Percentiles rank a stretch among this genome's conserved stretches.
These are phyloP conservation scores for Verticillium alfalfae DNA, from an alignment of 2,329 filamentous ascomycete genomes.

Conservation along the genomic window DNA sequence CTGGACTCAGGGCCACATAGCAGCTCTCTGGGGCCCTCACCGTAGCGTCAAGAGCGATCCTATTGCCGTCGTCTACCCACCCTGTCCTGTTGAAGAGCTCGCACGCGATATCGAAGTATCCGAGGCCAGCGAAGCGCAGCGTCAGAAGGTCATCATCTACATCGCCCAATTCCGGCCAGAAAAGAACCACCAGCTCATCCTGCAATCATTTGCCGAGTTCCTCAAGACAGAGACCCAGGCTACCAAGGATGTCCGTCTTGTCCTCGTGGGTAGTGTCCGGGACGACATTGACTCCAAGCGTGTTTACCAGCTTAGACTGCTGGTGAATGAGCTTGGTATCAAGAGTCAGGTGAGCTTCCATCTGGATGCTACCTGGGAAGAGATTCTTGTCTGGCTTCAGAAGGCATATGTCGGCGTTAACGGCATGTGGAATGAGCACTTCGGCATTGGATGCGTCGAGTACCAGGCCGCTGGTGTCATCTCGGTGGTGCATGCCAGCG, in stretches of 20 bases:
- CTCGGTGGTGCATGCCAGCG: constrained; percentile 86
- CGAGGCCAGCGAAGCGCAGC: constrained; percentile 58
- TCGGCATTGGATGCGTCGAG: constrained; percentile 96
- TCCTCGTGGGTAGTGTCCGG: constrained; percentile 89
- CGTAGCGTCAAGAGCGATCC: constrained; percentile 41
- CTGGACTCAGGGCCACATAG: constrained; percentile 86
- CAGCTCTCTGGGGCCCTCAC: constrained; percentile 67
- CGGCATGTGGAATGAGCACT: constrained; percentile 99
- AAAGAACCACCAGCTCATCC: constrained; percentile 87
- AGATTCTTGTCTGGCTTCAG: constrained; percentile 74
- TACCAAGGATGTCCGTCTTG: constrained; percentile 56
- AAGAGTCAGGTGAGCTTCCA: constrained; percentile 82
- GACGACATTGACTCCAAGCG: constrained; percentile 74
- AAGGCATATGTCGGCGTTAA: constrained; percentile 84
- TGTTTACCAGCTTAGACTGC: constrained; percentile 81
- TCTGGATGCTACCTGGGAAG: constrained; percentile 82
- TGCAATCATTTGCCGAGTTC: constrained; percentile 79
- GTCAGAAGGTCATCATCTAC: constrained; percentile 74
- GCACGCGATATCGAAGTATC: constrained; percentile 69
- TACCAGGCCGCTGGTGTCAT: constrained; percentile 95
- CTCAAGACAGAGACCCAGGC: constrained; percentile 50
- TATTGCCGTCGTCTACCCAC: constrained; percentile 81
- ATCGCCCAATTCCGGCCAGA: constrained; percentile 97
- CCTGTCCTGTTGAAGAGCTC: constrained; percentile 83
- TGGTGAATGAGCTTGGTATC: constrained; percentile 81